phyloP scores from a whole-genome alignment of 208 protist genomes.

The Trypanosoma conorhini region DNA sequence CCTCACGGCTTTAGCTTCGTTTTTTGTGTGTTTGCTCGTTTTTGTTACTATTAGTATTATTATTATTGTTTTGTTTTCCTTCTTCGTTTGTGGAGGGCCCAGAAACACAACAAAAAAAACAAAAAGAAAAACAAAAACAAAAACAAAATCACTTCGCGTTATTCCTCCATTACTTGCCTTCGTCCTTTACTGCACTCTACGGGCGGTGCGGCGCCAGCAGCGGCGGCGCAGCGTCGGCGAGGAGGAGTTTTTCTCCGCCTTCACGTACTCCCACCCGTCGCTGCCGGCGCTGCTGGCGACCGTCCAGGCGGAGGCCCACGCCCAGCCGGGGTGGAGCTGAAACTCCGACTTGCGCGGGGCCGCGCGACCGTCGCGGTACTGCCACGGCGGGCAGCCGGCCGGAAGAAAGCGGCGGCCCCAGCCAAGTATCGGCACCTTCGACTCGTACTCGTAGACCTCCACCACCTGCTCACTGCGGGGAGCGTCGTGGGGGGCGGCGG shows the following conservation, averaged over 20 bases:
- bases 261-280: slow-evolving; percentile 31
- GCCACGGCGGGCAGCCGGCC: slow-evolving; percentile 51
- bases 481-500: not conserved
- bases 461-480: slow-evolving; percentile 7
- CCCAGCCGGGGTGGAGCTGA: slow-evolving; percentile 46
- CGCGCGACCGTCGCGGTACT: slow-evolving; percentile 50
- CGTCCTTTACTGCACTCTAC: slow-evolving; percentile 6
- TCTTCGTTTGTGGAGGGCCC: no score
- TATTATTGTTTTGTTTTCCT: no score
- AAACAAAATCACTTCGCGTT: slow-evolving; percentile 2
- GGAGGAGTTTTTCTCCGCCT: slow-evolving; percentile 26
- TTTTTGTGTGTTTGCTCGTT: no score
- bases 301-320: slow-evolving; percentile 56
- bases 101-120: not conserved
- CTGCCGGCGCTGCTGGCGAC: slow-evolving; percentile 23
- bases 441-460: slow-evolving; percentile 69
- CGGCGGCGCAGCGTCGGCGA: slow-evolving; percentile 58
- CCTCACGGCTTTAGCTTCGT: not conserved
- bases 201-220: slow-evolving; percentile 48
- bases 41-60: no score
- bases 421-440: slow-evolving; percentile 43
- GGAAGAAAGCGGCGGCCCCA: slow-evolving; percentile 59
- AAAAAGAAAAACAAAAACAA: not conserved
- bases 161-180: not conserved
- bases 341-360: slow-evolving; percentile 41